Percentiles rank a stretch among this genome's conserved stretches.
phyloP scores from a whole-genome alignment of 495 filamentous ascomycete species.

The Podospora tetraspora region DNA sequence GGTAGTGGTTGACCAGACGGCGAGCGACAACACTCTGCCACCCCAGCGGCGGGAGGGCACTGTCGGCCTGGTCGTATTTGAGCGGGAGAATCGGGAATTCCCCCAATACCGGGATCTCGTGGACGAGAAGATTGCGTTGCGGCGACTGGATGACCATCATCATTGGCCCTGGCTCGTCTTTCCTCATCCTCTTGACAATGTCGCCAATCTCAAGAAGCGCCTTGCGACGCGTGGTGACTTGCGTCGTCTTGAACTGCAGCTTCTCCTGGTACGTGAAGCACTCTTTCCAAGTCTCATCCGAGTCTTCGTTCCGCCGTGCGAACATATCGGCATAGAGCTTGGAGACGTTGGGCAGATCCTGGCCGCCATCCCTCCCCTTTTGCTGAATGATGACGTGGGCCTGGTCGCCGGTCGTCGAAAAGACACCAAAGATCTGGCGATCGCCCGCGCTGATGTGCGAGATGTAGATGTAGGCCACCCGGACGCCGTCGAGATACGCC shows the following conservation, averaged over 20 bases:
- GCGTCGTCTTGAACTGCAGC: constrained; percentile 76
- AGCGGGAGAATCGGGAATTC: constrained; percentile 81
- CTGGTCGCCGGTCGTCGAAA: constrained; percentile 74
- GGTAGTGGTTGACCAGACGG: constrained; percentile 79
- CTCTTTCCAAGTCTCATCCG: constrained; percentile 64
- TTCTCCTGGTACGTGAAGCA: constrained; percentile 83
- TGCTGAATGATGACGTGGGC: constrained; percentile 84
- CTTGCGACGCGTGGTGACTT: constrained; percentile 84
- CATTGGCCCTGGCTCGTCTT: constrained; percentile 70
- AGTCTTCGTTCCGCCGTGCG: constrained; percentile 58
- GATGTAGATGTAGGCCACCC: constrained; percentile 77
- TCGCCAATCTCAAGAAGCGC: constrained; percentile 81
- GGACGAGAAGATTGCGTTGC: constrained; percentile 69
- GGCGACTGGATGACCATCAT: constrained; percentile 89
- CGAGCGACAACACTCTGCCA: constrained; percentile 91
- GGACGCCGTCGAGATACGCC: constrained; percentile 64
- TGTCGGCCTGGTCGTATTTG: constrained; percentile 75
- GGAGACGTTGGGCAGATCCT: constrained; percentile 81
- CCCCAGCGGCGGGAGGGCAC: constrained; percentile 80
- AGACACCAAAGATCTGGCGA: constrained; percentile 85
- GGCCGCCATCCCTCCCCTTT: constrained; percentile 62
- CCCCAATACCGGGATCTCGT: constrained; percentile 77
- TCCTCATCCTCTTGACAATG: constrained; percentile 77
- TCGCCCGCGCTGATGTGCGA: constrained; percentile 90
- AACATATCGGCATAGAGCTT: constrained; percentile 84